Percentiles rank a stretch among this genome's conserved stretches.
Conservation (phyloP, 768 basidiomycete genomes). For the Lactarius deliciosus region DNA sequence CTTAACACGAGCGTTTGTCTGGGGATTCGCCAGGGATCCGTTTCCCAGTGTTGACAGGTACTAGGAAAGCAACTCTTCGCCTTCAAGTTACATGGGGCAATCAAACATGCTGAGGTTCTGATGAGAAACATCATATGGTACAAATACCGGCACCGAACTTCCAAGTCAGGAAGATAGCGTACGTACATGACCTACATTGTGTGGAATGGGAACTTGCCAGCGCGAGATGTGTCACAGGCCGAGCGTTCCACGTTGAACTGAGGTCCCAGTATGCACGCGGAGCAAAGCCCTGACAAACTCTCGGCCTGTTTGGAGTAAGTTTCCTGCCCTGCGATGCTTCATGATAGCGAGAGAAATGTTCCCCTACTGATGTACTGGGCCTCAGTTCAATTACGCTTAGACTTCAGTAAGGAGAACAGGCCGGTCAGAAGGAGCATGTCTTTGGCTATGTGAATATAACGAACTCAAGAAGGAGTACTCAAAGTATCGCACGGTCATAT, state of each 20-base stretch:
- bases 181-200: not conserved
- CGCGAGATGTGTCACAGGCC: not conserved
- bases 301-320: not conserved
- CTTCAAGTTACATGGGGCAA: not conserved
- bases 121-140: not conserved
- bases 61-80: not conserved
- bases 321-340: not conserved
- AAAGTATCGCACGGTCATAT: constrained; percentile 15
- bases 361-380: too few relatives aligned
- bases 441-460: constrained; percentile 18
- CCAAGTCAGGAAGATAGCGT: not conserved
- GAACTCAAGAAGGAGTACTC: not conserved
- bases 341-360: not conserved
- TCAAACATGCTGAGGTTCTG: not conserved
- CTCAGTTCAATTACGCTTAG: not conserved
- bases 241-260: constrained; percentile 7
- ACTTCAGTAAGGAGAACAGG: not conserved
- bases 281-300: constrained; percentile 1
- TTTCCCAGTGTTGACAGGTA: not conserved
- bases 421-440: constrained; percentile 18
- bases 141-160: not conserved
- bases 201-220: not conserved
- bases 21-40: not conserved
- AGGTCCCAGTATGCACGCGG: not conserved
- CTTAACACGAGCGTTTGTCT: not conserved